Conservation (phyloP, 176 grass and related monocot species). For the Aegilops speltoides region DNA sequence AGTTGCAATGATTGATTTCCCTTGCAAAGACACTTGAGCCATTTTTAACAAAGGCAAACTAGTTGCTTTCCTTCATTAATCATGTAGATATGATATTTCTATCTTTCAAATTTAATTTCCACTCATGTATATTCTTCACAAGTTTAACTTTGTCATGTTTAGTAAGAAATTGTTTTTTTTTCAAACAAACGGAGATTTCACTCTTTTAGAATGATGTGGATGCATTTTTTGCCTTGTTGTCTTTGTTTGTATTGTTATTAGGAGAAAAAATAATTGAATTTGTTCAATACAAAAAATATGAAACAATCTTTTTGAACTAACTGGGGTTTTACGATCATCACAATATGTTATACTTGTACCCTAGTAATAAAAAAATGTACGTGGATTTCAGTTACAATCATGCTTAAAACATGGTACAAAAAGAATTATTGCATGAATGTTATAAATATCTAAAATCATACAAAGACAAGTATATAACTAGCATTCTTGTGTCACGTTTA, state of each 20-base stretch:
- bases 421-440: neutral
- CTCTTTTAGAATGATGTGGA: neutral
- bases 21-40: too few relatives aligned
- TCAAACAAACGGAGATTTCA: neutral
- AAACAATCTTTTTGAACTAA: neutral
- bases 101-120: neutral
- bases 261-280: neutral
- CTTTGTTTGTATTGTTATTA: neutral
- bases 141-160: neutral
- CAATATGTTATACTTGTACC: neutral
- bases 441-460: neutral
- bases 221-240: neutral
- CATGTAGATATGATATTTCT: neutral
- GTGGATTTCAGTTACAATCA: neutral
- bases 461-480: neutral
- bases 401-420: neutral
- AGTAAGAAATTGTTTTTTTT: too few relatives aligned
- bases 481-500: neutral
- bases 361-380: neutral
- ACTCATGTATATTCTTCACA: neutral
- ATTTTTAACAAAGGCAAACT: too few relatives aligned
- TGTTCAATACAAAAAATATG: neutral
- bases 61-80: neutral
- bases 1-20: too few relatives aligned
- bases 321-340: too few relatives aligned